Conservation (phyloP, 2,329 filamentous ascomycete species). For the Aaosphaeria pasadenensis region DNA sequence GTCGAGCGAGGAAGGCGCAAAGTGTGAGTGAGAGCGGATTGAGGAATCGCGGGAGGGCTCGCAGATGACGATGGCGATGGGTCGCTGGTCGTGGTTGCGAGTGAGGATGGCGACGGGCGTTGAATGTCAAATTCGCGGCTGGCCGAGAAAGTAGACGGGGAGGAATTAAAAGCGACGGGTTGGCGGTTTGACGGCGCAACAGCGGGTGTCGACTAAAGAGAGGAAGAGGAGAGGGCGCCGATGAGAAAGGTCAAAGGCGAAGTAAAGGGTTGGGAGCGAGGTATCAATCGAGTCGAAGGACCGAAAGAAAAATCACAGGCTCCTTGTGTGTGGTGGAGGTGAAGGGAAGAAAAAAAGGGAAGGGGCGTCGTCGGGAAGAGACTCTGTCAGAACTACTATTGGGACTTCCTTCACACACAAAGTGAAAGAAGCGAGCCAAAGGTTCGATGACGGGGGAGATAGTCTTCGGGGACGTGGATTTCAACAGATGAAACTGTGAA, state of each 20-base stretch:
- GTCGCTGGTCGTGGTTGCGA: conserved; percentile 7
- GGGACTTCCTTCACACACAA: too few species aligned
- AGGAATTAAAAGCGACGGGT: conserved; percentile 8
- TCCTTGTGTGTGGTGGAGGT: not conserved
- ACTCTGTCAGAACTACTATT: too few species aligned
- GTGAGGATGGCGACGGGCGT: conserved; percentile 16
- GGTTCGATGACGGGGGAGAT: conserved; percentile 16
- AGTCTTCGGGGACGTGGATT: conserved; percentile 19
- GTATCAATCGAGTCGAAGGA: too few species aligned
- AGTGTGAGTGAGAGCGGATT: not conserved
- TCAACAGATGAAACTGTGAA: conserved; percentile 39
- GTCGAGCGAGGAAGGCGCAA: conserved; percentile 1
- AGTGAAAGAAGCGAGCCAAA: not conserved
- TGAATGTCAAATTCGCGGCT: conserved; percentile 32
- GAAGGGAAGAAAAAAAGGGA: conserved; percentile 15
- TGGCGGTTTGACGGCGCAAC: conserved; percentile 8
- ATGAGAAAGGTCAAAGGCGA: too few species aligned
- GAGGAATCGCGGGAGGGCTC: not conserved
- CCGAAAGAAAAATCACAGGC: too few species aligned
- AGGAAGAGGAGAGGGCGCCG: conserved; percentile 6
- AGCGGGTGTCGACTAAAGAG: conserved; percentile 16
- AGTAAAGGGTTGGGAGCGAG: too few species aligned
- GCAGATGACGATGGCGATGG: conserved; percentile 1
- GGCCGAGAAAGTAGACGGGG: conserved; percentile 1
- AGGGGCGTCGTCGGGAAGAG: conserved; percentile 20